Percentiles rank a stretch among this genome's conserved stretches.
phyloP scores from a whole-genome alignment of 805 yeast genomes.

The Yarrowia divulgata region DNA sequence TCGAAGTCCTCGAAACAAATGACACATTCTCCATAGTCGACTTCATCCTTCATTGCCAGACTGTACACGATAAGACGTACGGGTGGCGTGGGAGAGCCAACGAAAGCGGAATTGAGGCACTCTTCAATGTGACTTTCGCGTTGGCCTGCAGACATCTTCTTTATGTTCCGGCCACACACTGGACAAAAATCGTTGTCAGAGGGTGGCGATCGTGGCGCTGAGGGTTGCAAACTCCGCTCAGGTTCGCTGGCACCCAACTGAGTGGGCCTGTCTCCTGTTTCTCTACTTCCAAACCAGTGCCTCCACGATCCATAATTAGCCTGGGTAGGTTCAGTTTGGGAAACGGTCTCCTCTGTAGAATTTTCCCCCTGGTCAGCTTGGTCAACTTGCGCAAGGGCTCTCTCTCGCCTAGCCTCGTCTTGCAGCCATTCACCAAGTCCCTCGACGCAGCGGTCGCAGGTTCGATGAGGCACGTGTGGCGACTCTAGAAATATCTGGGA shows the following conservation, averaged over 20 bases:
- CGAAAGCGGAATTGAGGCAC: constrained; percentile 32
- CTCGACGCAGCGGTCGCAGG: constrained; percentile 75
- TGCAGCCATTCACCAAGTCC: constrained; percentile 55
- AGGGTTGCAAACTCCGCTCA: not conserved
- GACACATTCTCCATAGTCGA: constrained; percentile 72
- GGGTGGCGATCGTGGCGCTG: constrained; percentile 17
- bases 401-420: constrained; percentile 4
- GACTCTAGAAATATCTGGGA: constrained; percentile 57
- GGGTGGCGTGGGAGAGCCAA: constrained; percentile 27
- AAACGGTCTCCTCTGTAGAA: not conserved
- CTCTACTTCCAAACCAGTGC: constrained; percentile 24
- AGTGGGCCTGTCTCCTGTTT: not conserved
- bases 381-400: not conserved
- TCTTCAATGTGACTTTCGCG: constrained; percentile 21
- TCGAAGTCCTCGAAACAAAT: constrained; percentile 89
- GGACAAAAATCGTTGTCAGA: constrained; percentile 39
- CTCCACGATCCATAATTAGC: constrained; percentile 12
- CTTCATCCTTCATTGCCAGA: constrained; percentile 34
- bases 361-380: not conserved
- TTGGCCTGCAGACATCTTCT: not conserved
- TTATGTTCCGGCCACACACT: constrained; percentile 39
- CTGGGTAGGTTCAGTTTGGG: not conserved
- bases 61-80: constrained; percentile 33
- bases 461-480: constrained; percentile 67
- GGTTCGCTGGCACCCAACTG: not conserved